Evolutionary conservation across 1,139 yeast species (phyloP), one percentile per base, ranked within the genome.

Genomic region (Sugiyamaella sp.): DNA sequence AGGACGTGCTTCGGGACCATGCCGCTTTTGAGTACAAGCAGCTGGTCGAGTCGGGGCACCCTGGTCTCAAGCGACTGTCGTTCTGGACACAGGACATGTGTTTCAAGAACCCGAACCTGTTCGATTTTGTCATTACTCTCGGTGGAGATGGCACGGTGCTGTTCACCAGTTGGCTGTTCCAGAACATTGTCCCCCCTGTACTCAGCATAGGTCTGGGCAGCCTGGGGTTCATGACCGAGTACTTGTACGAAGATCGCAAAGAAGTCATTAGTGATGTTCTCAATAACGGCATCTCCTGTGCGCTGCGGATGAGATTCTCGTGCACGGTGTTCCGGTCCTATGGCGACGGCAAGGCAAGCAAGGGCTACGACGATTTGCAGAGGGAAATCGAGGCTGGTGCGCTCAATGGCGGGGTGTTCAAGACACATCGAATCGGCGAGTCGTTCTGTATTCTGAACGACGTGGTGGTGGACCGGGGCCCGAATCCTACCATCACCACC

Each of bases 81-180:
- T 83, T 74, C 63, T 86, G 93, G 93, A 75, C 76, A 51, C 75
- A 79, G 43, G 78, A 77, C 53, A 71, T 77, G 57, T 80, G 87
- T 45, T 55, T 66, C 4, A 69, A 74, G 44, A 76, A 79, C 49
- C 79, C 81, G 2, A 75, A 77, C 49, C 54, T 68, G 49, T 76
- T 74, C 63, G 96, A 89, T 67, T 72, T 89, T 46, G 75, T 74
- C 10, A 63, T 75, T 37, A 74, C 78, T 56, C 68, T 89, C 42
- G 97, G 97, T 19, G 97, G 97, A 2, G 97, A 89, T 67, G 97
- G 96, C 2, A 89, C 97, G 0, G 90, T 89, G 47, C 72, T 89
- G 27, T 89, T 84, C 68, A 81, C 88, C 53, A 75, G 80, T 35
- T 76, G 81, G 76, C 63, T 79, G 12, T 79, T 79, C 61, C 90